Conservation (phyloP, 2,329 filamentous ascomycete species). For the Canariomyces notabilis region DNA sequence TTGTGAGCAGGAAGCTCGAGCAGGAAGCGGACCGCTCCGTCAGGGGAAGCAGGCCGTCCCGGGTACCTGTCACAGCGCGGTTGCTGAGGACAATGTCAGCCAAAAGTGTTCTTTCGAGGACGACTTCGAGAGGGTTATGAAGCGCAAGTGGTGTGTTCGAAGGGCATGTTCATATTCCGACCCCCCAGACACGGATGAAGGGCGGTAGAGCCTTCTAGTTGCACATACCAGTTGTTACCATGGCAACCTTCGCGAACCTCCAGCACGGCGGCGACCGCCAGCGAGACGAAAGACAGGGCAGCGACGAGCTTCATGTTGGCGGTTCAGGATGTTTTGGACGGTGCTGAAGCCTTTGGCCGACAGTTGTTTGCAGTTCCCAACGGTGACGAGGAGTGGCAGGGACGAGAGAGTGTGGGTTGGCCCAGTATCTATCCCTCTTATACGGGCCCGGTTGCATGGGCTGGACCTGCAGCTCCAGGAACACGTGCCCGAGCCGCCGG, state of each 20-base stretch:
- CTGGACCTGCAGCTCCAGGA: background rate
- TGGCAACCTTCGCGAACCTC: slow-evolving; percentile 32
- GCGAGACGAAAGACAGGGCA: slow-evolving; percentile 35
- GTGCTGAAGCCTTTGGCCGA: slow-evolving; percentile 10
- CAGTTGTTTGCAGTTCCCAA: background rate
- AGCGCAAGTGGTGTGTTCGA: no score
- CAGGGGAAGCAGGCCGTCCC: slow-evolving; percentile 32
- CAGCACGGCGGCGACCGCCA: slow-evolving; percentile 34
- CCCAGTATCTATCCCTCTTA: background rate
- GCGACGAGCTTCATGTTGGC: slow-evolving; percentile 39
- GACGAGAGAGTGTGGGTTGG: background rate
- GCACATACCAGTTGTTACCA: slow-evolving; percentile 46
- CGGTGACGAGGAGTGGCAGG: background rate
- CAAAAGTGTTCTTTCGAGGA: no score
- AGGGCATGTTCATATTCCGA: no score
- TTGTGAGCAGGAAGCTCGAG: slow-evolving; percentile 37
- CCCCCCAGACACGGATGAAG: no score
- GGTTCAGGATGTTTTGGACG: slow-evolving; percentile 16
- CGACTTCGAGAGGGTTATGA: no score
- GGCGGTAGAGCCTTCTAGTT: no score
- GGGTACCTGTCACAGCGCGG: slow-evolving; percentile 41
- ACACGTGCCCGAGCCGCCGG: background rate
- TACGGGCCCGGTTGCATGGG: background rate
- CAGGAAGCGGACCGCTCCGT: slow-evolving; percentile 37
- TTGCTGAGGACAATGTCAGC: no score